A percentile compares a stretch with the other conserved stretches of the same genome.
These are phyloP conservation scores for Trypanosoma conorhini DNA, from an alignment of 208 protist genomes.

Conservation along the genomic window DNA sequence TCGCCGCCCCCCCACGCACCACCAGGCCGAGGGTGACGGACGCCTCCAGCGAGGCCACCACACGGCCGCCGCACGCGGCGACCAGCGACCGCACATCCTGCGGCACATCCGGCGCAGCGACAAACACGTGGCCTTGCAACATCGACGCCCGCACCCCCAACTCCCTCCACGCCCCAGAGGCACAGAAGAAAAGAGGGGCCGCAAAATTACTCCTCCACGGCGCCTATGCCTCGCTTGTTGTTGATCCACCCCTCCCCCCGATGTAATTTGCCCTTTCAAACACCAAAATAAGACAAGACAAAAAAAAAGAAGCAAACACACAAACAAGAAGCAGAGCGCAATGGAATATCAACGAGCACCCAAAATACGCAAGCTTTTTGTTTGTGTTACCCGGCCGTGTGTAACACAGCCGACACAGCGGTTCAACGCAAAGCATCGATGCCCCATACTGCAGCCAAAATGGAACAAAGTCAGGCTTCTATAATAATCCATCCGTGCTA, in stretches of 20 bases:
- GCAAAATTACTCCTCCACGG: not conserved
- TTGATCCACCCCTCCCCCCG: not conserved
- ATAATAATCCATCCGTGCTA: not conserved
- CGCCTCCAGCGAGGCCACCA: slow-evolving; percentile 35
- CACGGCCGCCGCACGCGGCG: slow-evolving; percentile 37
- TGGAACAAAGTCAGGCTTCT: not conserved
- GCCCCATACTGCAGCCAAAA: not conserved
- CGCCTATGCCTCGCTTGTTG: not conserved
- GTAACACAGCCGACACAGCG: not conserved
- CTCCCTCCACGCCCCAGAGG: not conserved
- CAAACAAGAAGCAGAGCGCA: not conserved
- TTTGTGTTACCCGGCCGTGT: not conserved
- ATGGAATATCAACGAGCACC: not conserved
- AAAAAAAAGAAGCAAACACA: not conserved
- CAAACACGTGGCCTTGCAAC: slow-evolving; percentile 45
- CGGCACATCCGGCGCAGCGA: slow-evolving; percentile 35
- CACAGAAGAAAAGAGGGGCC: not conserved
- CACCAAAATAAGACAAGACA: not conserved
- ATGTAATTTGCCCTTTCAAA: not conserved
- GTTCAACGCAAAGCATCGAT: not conserved
- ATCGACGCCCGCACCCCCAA: not conserved
- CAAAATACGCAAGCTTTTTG: not conserved
- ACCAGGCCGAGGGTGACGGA: slow-evolving; percentile 42
- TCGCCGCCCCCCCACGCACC: slow-evolving; percentile 11
- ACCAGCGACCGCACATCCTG: slow-evolving; percentile 36